phyloP scores from a whole-genome alignment of 768 basidiomycete species.

The Tulasnella sp. region DNA sequence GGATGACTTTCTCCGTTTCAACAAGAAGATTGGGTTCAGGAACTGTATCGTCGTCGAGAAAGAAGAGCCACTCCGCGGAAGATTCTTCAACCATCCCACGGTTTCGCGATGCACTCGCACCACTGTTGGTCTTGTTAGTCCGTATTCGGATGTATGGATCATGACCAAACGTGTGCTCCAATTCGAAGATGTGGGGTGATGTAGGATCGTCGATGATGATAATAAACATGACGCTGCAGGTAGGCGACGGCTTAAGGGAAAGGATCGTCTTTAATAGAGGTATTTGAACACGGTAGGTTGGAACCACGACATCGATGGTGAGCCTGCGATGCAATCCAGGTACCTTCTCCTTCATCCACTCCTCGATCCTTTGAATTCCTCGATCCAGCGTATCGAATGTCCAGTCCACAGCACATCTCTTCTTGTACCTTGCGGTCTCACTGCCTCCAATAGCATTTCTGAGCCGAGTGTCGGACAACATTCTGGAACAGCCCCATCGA shows the following conservation, averaged over 20 bases:
- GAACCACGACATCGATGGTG: constrained; percentile 44
- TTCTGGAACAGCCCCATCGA: constrained; percentile 38
- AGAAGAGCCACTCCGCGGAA: constrained; percentile 43
- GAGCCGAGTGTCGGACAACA: constrained; percentile 32
- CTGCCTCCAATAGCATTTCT: constrained; percentile 37
- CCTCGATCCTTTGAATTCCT: constrained; percentile 28
- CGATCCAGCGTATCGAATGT: constrained; percentile 35
- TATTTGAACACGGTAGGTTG: constrained; percentile 42
- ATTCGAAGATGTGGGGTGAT: constrained; percentile 30
- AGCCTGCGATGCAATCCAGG: constrained; percentile 27
- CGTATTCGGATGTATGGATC: constrained; percentile 44
- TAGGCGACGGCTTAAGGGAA: constrained; percentile 30
- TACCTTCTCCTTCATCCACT: constrained; percentile 27
- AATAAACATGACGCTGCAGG: constrained; percentile 41
- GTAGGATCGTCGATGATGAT: constrained; percentile 44
- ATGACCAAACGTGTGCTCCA: constrained; percentile 31
- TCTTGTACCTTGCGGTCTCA: constrained; percentile 34
- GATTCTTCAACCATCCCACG: constrained; percentile 41
- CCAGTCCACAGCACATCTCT: constrained; percentile 36
- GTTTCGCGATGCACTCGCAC: constrained; percentile 44
- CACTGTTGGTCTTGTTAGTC: constrained; percentile 34
- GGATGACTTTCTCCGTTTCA: constrained; percentile 37
- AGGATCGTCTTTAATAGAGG: constrained; percentile 35
- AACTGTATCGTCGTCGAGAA: constrained; percentile 47
- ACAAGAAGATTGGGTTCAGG: constrained; percentile 33